Evolutionary conservation across 441 rosid species (phyloP), one percentile per base, ranked within the genome.

Genomic region (Geranium incanum): DNA sequence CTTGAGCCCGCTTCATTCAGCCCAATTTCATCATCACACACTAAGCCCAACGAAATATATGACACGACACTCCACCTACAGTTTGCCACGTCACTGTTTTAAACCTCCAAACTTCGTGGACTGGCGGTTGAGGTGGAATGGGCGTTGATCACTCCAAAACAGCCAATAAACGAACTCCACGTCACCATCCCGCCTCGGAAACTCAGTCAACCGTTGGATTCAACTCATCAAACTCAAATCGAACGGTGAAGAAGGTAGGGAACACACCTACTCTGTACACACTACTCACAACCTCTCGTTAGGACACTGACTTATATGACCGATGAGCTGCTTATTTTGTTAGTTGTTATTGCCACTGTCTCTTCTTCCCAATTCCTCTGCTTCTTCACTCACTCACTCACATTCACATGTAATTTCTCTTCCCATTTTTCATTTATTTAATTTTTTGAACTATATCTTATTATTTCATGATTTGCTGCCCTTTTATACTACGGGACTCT

Each of bases 261-360:
- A 52, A 13, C 60, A 52, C 60, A 52, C 60, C 60, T 15, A 52
- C 19, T 52, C 19, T 52, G 18, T 52, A 3, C 60, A 13, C 60
- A 52, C 13, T 52, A 3, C 60, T 52, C 60, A 52, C 13, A 45
- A 45, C 52, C 13, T 45, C 52, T 45, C n/a, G 33, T 28, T 45
- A n/a, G 12, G 52, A 45, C 52, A 45, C n/a, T 2, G 52, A 45
- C 12, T 45, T 45, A 45, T 45, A 45, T 13, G 60, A 52, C 9
- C n/a, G 16, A 50, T 12, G 59, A 50, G 59, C 59, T 50, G 59
- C 60, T 52, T 52, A 5, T 45, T 52, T 52, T 52, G 60, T n/a
- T 52, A 52, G 60, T 52, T 45, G 55, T 11, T 45, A 45, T 7
- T 39, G 43, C 43, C 8, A 7, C 43, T 39, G 43, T 7, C 8